phyloP scores from a whole-genome alignment of 768 basidiomycete species.

The Rhizopogon vesiculosus region DNA sequence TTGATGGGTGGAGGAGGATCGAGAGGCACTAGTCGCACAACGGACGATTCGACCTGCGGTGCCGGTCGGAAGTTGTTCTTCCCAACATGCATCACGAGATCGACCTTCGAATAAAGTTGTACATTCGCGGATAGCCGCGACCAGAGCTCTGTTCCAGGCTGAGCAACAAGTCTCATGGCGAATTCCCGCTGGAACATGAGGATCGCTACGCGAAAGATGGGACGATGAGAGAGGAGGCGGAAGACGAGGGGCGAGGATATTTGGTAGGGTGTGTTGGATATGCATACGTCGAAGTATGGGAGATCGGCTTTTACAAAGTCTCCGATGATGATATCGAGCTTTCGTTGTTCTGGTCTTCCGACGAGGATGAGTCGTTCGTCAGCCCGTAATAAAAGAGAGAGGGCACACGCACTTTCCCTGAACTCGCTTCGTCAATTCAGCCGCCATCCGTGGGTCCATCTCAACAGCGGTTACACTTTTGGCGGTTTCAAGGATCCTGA shows the following conservation, averaged over 20 bases:
- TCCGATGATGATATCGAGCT: slow-evolving; percentile 92
- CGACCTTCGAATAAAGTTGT: slow-evolving; percentile 94
- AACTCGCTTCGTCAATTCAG: slow-evolving; percentile 93
- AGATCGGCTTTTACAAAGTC: slow-evolving; percentile 98
- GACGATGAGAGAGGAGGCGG: slow-evolving; percentile 93
- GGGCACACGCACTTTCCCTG: slow-evolving; percentile 84
- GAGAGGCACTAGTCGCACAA: slow-evolving; percentile 85
- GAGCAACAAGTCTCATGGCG: slow-evolving; percentile 85
- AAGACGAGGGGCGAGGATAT: slow-evolving; percentile 98
- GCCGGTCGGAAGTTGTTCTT: slow-evolving; percentile 96
- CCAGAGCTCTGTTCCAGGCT: slow-evolving; percentile 83
- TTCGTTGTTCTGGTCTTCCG: slow-evolving; percentile 86
- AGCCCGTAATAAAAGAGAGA: background rate
- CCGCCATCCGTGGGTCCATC: slow-evolving; percentile 99
- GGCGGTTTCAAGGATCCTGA: slow-evolving; percentile 88
- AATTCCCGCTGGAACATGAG: slow-evolving; percentile 99
- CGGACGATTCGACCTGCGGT: slow-evolving; percentile 89
- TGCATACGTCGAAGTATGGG: slow-evolving; percentile 98
- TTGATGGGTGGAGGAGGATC: slow-evolving; percentile 95
- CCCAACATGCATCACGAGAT: slow-evolving; percentile 94
- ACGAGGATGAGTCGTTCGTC: background rate
- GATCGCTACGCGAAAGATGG: slow-evolving; percentile 88
- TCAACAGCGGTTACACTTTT: slow-evolving; percentile 93
- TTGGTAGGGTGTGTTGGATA: slow-evolving; percentile 98
- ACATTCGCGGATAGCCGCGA: slow-evolving; percentile 94